Base-by-base conservation (phyloP, 192 early-diverging fungal species). In the Entomortierella parvispora region DNA sequence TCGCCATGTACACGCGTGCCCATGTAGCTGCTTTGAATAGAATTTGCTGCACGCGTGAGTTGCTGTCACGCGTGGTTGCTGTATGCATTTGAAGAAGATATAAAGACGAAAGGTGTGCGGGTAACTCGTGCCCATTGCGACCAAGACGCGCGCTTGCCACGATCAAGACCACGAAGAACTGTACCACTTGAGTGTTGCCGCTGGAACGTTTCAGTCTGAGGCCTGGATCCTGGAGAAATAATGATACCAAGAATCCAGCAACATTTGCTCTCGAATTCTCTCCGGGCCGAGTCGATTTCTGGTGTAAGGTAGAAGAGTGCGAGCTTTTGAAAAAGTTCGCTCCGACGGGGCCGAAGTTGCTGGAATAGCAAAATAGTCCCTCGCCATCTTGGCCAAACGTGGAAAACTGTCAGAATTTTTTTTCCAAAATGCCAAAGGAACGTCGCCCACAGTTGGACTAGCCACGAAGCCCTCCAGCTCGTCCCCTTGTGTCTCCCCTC, bases 281-380 rank as follows among this genome's bases (percentile, higher is more conserved):
- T 46, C 25, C 0, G 58, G 29, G 33, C 68, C 59, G 44, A 69
- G 68, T 9, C 68, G 42, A 46, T 61, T 69, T 23, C 68, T 62
- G 33, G 42, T 46, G 17, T 62, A 69, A 34, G 42, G 59, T 25
- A 69, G 52, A 8, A 62, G 50, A 18, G 40, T 1, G 22, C 44
- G 58, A 4, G 58, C 59, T 55, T 55, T 69, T 2, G 68, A 62
- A 28, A 69, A 69, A 22, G 50, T 53, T 69, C 68, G 37, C 44
- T 56, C 68, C 7, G 52, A 54, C 5, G 68, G 45, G 14, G 68
- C 58, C 40, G 68, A 69, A 2, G 68, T 69, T 34, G 51, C 68
- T 40, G 58, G 51, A 10, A 62, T 55, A 31, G 58, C 51, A 4
- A 69, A 62, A 33, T 22, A 69, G 34, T 62, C 59, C 31, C 48